A percentile compares a stretch with the other conserved stretches of the same genome.
phyloP scores from a whole-genome alignment of 306 rosid species.

The Citrullus amarus region DNA sequence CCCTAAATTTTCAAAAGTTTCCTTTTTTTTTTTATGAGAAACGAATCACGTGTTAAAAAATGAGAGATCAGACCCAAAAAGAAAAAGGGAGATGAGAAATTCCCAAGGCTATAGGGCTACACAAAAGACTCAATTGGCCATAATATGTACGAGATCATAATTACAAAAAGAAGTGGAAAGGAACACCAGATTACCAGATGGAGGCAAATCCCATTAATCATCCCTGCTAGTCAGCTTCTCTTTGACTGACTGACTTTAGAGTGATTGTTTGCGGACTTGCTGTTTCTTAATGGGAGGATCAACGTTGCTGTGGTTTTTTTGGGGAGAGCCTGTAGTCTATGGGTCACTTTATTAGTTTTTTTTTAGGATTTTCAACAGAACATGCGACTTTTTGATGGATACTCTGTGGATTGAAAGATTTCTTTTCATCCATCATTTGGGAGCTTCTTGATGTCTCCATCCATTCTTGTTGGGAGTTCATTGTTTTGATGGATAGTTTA shows the following conservation, averaged over 20 bases:
- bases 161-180: no score
- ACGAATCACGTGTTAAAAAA: no score
- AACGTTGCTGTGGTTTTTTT: not conserved
- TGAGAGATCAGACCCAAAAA: no score
- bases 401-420: not conserved
- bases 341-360: not conserved
- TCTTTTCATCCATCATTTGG: not conserved
- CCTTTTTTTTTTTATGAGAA: no score
- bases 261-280: not conserved
- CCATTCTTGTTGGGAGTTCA: not conserved
- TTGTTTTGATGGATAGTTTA: not conserved
- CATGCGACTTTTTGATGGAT: not conserved
- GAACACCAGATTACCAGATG: no score
- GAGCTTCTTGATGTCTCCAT: not conserved
- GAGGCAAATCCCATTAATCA: no score
- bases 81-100: no score
- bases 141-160: no score
- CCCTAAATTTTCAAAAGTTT: no score
- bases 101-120: no score
- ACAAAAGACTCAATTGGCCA: no score
- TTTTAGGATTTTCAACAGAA: not conserved
- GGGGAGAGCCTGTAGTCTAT: not conserved
- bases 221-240: no score
- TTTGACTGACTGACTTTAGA: not conserved
- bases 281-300: not conserved